Evolutionary conservation across 495 filamentous ascomycete species (phyloP), one percentile per base, ranked within the genome.

Genomic region (Podospora conica): DNA sequence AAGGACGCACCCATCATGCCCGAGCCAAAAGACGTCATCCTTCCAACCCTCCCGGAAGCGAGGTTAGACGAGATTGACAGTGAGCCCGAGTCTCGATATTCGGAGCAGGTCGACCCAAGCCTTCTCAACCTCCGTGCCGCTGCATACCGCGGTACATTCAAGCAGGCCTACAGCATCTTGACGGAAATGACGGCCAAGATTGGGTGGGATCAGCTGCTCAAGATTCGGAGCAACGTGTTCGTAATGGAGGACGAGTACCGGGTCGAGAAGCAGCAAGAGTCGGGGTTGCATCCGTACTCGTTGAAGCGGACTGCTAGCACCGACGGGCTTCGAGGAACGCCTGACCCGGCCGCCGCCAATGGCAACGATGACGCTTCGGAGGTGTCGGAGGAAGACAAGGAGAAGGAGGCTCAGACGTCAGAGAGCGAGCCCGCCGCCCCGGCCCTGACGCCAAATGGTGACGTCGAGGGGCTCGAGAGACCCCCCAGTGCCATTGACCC

Each of bases 191-290:
- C 94, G 1, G 87, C 89, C 53, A 93, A 95, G 74, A 97, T 98
- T 71, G 96, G 95, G 27, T 98, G 95, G 95, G 95, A 98, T 72
- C 91, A 96, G 70, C 83, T 98, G 15, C 82, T 98, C 25, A 93
- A 90, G 73, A 93, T 92, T 68, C 85, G 95, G 60, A 97, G 94
- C 78, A 91, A 94, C 65, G 95, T 98, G 6, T 98, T 98, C 70
- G 96, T 98, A 28, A 98, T 98, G 95, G 95, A 98, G 73, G 95
- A 98, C 72, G 95, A 98, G 75, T 98, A 98, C 69, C 86, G 96
- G 18, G 88, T 85, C 61, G 95, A 98, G 77, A 93, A 91, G 69
- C 89, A 95, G 66, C 87, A 89, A 63, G 69, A 71, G 18, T 71
- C 80, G 15, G 74, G 80, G n/a, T 81, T 23, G 12, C 23, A 84